Conservation (phyloP, 306 rosid genomes). For the Argentina anserina region DNA sequence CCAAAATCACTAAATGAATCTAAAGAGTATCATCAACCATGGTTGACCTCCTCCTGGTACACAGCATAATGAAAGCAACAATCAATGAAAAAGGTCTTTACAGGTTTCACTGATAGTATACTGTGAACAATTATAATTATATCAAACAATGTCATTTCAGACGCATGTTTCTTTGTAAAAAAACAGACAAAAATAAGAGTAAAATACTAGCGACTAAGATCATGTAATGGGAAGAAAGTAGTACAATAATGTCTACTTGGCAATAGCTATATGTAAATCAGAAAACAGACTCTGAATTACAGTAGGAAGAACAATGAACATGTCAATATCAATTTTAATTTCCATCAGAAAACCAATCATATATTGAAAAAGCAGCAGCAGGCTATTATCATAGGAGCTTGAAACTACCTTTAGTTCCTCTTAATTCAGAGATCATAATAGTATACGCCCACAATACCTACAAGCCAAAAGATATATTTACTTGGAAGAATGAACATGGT, state of each 20-base stretch:
- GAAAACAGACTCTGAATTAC: background rate
- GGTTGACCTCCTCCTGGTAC: background rate
- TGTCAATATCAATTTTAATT: slow-evolving; percentile 17
- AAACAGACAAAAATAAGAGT: background rate
- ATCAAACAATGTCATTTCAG: slow-evolving; percentile 13
- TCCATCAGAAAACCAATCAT: slow-evolving; percentile 41
- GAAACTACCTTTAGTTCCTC: slow-evolving; percentile 99
- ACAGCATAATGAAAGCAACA: background rate
- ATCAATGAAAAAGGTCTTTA: background rate
- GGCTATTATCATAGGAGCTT: slow-evolving; percentile 70
- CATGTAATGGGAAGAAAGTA: background rate
- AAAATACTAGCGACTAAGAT: background rate
- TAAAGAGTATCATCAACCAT: background rate
- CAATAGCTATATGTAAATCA: background rate
- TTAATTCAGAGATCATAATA: slow-evolving; percentile 99
- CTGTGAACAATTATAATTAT: background rate
- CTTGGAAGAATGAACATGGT: slow-evolving; percentile 92
- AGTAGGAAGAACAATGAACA: slow-evolving; percentile 16
- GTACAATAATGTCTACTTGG: background rate
- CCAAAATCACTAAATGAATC: background rate
- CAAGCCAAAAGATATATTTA: slow-evolving; percentile 98
- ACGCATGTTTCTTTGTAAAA: background rate
- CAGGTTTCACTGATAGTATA: background rate
- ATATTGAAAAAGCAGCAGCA: slow-evolving; percentile 46
- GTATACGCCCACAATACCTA: slow-evolving; percentile 99